These are phyloP conservation scores for Kokia cookei DNA, from an alignment of 441 rosid species.

Conservation along the genomic window DNA sequence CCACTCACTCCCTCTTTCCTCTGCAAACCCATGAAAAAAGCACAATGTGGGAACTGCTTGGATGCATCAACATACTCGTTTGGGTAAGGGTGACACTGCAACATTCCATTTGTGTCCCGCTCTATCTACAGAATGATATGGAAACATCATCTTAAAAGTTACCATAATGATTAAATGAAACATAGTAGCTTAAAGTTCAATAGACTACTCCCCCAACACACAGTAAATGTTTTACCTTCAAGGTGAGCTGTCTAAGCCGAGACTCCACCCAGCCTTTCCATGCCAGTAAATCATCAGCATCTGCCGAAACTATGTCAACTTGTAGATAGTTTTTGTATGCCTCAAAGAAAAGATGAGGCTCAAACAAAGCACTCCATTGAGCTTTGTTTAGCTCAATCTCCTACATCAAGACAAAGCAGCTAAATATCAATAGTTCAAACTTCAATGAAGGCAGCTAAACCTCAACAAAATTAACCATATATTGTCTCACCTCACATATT, in stretches of 20 bases:
- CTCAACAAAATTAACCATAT: neutral
- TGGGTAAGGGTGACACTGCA: constrained; percentile 77
- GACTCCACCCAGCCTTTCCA: constrained; percentile 91
- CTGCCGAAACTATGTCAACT: constrained; percentile 56
- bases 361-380: constrained; percentile 57
- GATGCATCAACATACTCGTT: constrained; percentile 46
- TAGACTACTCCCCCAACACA: neutral
- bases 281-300: constrained; percentile 53
- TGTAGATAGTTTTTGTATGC: constrained; percentile 70
- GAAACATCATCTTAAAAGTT: neutral
- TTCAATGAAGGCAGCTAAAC: neutral
- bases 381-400: constrained; percentile 61
- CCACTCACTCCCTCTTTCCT: constrained; percentile 57
- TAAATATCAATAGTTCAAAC: constrained; percentile 9
- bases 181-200: constrained; percentile 3
- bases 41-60: constrained; percentile 50
- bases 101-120: constrained; percentile 63
- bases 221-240: constrained; percentile 37
- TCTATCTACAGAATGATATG: constrained; percentile 43
- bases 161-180: neutral
- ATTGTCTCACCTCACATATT: constrained; percentile 46
- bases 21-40: constrained; percentile 70
- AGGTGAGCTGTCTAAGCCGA: constrained; percentile 62
- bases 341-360: constrained; percentile 65
- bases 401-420: constrained; percentile 23